phyloP scores from a whole-genome alignment of 192 early-diverging fungal genomes.

The Coemansia sp. region DNA sequence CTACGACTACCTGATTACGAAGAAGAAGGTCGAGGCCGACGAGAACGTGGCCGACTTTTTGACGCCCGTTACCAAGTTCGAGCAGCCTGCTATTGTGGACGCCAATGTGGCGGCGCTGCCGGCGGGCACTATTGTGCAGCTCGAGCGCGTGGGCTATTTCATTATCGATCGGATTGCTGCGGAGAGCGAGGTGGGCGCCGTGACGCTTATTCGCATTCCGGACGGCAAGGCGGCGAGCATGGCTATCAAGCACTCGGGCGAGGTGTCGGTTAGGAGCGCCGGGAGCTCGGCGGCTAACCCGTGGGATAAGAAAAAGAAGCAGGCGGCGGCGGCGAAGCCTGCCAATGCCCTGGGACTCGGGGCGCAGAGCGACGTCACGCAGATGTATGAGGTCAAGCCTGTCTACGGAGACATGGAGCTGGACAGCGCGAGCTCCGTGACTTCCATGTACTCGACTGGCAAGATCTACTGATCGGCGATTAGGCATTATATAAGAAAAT shows the following conservation, averaged over 20 bases:
- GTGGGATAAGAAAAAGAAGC: constrained; percentile 40
- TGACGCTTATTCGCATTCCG: constrained; percentile 83
- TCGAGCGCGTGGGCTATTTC: constrained; percentile 95
- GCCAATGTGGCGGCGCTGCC: constrained; percentile 62
- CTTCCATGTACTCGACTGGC: constrained; percentile 30
- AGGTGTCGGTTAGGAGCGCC: constrained; percentile 3
- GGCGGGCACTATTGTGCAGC: constrained; percentile 85
- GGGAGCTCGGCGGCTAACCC: constrained; percentile 13
- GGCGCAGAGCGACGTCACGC: constrained; percentile 8
- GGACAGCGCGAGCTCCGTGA: constrained; percentile 9
- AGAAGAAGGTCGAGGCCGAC: constrained; percentile 94
- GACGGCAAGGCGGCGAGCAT: constrained; percentile 82
- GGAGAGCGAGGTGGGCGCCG: constrained; percentile 50
- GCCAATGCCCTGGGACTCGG: constrained; percentile 19
- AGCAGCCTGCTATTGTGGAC: constrained; percentile 62
- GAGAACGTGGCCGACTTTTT: constrained; percentile 81
- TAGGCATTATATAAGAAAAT: neutral
- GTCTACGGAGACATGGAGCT: constrained; percentile 39
- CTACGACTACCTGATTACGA: constrained; percentile 97
- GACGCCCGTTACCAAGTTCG: constrained; percentile 85
- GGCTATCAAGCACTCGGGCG: constrained; percentile 59
- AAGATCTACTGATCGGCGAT: constrained; percentile 27
- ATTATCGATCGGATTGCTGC: constrained; percentile 74
- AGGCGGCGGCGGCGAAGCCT: neutral
- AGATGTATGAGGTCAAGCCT: constrained; percentile 32